phyloP scores from a whole-genome alignment of 768 basidiomycete species.

The Suillus variegatus region DNA sequence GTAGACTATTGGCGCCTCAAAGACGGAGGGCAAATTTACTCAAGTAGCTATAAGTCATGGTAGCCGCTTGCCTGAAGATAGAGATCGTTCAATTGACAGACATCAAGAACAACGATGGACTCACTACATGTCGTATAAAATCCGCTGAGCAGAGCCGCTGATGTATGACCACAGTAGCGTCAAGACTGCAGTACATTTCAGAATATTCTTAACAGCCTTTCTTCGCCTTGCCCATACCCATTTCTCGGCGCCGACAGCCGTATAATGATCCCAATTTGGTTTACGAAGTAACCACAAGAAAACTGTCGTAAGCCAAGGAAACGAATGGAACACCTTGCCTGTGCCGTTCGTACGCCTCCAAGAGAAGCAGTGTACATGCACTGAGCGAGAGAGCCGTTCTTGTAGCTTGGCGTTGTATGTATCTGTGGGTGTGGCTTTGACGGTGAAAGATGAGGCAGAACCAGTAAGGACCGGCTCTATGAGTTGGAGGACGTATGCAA shows the following conservation, averaged over 20 bases:
- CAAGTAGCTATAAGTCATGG: background rate
- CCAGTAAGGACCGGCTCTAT: conserved; percentile 30
- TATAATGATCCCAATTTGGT: conserved; percentile 39
- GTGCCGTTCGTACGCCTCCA: conserved; percentile 40
- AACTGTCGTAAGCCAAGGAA: conserved; percentile 37
- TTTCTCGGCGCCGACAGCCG: conserved; percentile 37
- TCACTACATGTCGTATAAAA: background rate
- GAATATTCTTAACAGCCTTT: conserved; percentile 5
- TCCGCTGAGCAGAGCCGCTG: conserved; percentile 4
- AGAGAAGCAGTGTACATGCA: conserved; percentile 36
- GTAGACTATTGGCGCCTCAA: background rate
- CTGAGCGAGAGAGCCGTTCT: conserved; percentile 15
- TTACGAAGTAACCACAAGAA: conserved; percentile 38
- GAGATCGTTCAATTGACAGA: background rate
- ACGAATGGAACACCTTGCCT: conserved; percentile 40
- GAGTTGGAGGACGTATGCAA: conserved; percentile 31
- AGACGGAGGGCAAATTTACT: background rate
- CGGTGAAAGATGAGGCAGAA: conserved; percentile 23
- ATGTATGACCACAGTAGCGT: conserved; percentile 12
- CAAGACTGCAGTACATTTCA: conserved; percentile 8
- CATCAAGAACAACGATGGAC: background rate
- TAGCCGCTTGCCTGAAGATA: background rate
- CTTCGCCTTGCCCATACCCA: conserved; percentile 27
- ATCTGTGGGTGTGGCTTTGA: conserved; percentile 24
- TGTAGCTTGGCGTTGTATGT: conserved; percentile 28